Evolutionary conservation across 345 rosid genomes (phyloP), one percentile per base, ranked within the genome.

Genomic region (Bruguiera sexangula): DNA sequence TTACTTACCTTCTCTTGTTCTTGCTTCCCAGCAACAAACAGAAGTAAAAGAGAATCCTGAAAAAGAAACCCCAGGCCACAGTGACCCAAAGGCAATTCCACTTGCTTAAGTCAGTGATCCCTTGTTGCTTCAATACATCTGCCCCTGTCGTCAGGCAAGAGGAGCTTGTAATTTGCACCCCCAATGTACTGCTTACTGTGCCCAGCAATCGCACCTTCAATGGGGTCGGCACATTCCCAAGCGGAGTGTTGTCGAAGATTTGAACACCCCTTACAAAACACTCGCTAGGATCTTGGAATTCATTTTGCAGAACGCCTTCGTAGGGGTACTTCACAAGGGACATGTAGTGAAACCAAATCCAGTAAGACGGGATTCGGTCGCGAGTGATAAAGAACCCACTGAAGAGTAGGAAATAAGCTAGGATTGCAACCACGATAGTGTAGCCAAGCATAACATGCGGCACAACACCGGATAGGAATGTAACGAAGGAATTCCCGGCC

Each of bases 301-400:
- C 99, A 64, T 88, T 92, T 19, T 81, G 94, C 53, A 95, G 65
- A 5, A 95, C 99, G 0, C 86, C 99, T 62, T 92, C 99, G 34
- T 83, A 95, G 0, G 99, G 98, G 80, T 95, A 95, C 51, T 95
- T 95, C 11, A 95, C 92, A 0, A 95, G 82, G 0, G 99, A 95
- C 70, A 95, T 16, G 84, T 95, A 95, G 67, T 95, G 99, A 75
- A 95, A 95, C 99, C 99, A 95, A 13, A 95, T 83, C 99, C 99
- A 95, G 56, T 90, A 95, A 2, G 76, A 52, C 0, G 96, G 99
- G 60, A 95, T 95, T 13, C 99, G 79, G 48, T 90, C 91, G 2
- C 96, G 85, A 82, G 78, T 92, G 69, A 92, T 92, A 79, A 95
- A 95, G 85, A 92, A 95, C 11, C 99, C 99, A 66, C 98, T 92